A percentile compares a stretch with the other conserved stretches of the same genome.
Evolutionary conservation across 1,284 basidiomycete genomes (phyloP).

Genomic region (Malassezia psittaci): DNA sequence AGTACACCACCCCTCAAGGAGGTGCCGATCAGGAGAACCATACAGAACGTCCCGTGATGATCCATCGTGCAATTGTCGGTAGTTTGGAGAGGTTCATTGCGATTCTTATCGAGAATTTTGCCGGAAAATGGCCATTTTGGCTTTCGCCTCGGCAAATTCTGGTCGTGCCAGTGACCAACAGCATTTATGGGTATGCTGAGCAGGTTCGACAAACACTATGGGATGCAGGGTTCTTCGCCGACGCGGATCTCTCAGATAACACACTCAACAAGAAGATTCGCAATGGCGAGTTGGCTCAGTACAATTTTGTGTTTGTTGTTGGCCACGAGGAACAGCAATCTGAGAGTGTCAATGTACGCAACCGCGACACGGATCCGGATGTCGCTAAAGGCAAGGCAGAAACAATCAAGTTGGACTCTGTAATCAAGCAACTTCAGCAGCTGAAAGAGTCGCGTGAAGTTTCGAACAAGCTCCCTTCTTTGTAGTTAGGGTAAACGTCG

Average conservation of each 20-base stretch:
- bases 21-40: constrained; percentile 49
- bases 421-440: constrained; percentile 20
- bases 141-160: constrained; percentile 85
- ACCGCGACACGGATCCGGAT: constrained; percentile 49
- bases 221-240: constrained; percentile 68
- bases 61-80: constrained; percentile 92
- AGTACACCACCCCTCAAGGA: constrained; percentile 60
- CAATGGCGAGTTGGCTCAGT: constrained; percentile 50
- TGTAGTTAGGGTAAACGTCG: neutral
- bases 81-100: constrained; percentile 92
- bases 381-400: constrained; percentile 42
- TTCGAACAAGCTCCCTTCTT: constrained; percentile 27
- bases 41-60: constrained; percentile 81
- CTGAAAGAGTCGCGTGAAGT: constrained; percentile 32
- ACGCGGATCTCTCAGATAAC: constrained; percentile 83
- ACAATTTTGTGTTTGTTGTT: constrained; percentile 95
- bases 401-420: constrained; percentile 34
- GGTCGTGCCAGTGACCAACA: constrained; percentile 81
- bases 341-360: constrained; percentile 83
- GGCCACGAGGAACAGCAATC: constrained; percentile 80
- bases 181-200: constrained; percentile 76
- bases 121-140: constrained; percentile 99
- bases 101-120: constrained; percentile 94
- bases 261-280: constrained; percentile 89
- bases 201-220: constrained; percentile 64